Percentiles rank a stretch among this genome's conserved stretches.
These are phyloP conservation scores for Lasiosphaeria miniovina DNA, from an alignment of 495 filamentous ascomycete species.

Conservation along the genomic window DNA sequence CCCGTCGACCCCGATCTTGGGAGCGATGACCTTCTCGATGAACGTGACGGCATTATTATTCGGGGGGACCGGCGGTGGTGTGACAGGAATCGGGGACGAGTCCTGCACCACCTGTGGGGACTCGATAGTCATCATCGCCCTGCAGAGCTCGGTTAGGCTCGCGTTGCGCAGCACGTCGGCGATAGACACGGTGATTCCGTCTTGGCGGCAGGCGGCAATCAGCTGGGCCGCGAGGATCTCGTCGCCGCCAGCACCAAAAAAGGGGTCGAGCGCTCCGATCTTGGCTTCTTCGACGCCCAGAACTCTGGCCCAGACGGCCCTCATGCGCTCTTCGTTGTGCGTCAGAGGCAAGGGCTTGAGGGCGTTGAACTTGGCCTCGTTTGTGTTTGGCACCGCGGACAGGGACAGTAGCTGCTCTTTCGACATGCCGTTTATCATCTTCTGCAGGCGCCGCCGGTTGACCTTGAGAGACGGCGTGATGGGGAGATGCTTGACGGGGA, in stretches of 20 bases:
- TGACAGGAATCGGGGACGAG: constrained; percentile 11
- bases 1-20: constrained; percentile 34
- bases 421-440: constrained; percentile 36
- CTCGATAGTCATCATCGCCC: constrained; percentile 24
- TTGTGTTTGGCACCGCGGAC: constrained; percentile 29
- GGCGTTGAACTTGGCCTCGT: constrained; percentile 30
- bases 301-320: constrained; percentile 42
- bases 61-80: constrained; percentile 12
- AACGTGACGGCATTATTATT: constrained; percentile 24
- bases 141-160: constrained; percentile 41
- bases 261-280: constrained; percentile 42
- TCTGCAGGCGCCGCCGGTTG: constrained; percentile 40
- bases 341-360: constrained; percentile 44
- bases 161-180: constrained; percentile 36
- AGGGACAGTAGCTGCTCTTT: constrained; percentile 38
- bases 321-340: constrained; percentile 41
- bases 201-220: constrained; percentile 37
- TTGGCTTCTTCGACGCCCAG: constrained; percentile 35
- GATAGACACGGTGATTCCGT: constrained; percentile 36
- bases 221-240: constrained; percentile 39
- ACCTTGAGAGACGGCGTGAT: constrained; percentile 43
- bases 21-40: constrained; percentile 32
- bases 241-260: constrained; percentile 45
- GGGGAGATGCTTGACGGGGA: constrained; percentile 43
- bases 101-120: constrained; percentile 7